Evolutionary conservation across 345 rosid species (phyloP), one percentile per base, ranked within the genome.

Genomic region (Syzygium aqueum): DNA sequence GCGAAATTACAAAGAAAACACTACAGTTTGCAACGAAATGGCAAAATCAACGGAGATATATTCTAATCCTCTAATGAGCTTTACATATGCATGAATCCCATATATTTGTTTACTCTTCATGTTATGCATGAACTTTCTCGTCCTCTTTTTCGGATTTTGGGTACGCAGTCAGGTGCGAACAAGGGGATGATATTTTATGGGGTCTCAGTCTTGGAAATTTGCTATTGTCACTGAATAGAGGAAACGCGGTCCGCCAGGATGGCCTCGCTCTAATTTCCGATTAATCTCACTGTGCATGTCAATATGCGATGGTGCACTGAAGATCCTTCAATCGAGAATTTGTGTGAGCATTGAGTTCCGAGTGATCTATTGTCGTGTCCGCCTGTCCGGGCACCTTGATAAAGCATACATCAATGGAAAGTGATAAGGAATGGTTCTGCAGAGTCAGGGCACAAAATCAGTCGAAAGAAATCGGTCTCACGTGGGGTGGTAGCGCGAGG

Each of bases 111-210:
- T 0, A 30, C 43, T 65, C 43, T 28, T 63, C 40, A 10, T 65
- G 77, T 30, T 16, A 65, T 30, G 43, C 16, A 28, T 7, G 23
- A 67, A 16, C 43, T 67, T 67, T 30, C 12, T 67, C 8, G 8
- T 30, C 78, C 78, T 25, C 17, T 30, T 37, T 23, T 37, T 65
- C 27, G 22, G 23, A 28, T 50, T 7, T 43, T 67, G 88, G 88
- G 56, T 53, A 67, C 53, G 88, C 91, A 15, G 88, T 91, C 56
- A 6, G 88, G 91, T 49, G 86, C 59, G 6, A 89, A 88, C 67
- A 88, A 67, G 57, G 91, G 92, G 9, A 43, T 43, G 1, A 30
- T 30, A 30, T 16, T 30, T 67, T 67, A 67, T 30, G 33, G 23
- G 78, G 7, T 67, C 77, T 67, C 19, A 17, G 46, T 17, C 78